Evolutionary conservation across 2,329 filamentous ascomycete genomes (phyloP).

Genomic region (Colletotrichum orchidophilum): DNA sequence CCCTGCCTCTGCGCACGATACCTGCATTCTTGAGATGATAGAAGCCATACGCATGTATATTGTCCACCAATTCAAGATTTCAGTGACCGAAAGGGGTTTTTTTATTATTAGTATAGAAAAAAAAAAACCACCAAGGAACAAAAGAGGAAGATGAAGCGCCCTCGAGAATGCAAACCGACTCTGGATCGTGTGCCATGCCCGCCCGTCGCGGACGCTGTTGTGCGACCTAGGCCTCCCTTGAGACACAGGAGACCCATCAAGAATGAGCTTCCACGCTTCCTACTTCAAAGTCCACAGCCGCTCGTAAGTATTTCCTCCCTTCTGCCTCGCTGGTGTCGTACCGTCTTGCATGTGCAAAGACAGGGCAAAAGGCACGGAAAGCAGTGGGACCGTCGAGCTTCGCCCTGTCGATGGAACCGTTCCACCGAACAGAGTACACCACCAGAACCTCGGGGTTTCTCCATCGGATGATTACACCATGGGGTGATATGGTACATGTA

Average conservation of each 20-base stretch:
- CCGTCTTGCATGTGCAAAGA: not conserved
- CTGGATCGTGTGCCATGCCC: not conserved
- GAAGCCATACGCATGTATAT: not conserved
- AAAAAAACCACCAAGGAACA: not conserved
- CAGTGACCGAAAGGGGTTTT: not conserved
- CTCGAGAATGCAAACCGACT: not conserved
- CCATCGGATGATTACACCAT: not conserved
- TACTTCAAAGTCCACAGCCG: too few relatives aligned
- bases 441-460: not conserved
- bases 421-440: constrained; percentile 3
- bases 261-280: too few relatives aligned
- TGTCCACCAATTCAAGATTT: not conserved
- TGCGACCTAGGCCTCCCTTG: not conserved
- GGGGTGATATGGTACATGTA: too few relatives aligned
- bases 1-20: too few relatives aligned
- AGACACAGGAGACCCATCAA: not conserved
- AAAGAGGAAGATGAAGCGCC: not conserved
- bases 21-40: not conserved
- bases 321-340: not conserved
- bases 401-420: not conserved
- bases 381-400: not conserved
- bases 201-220: not conserved
- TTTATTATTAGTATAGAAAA: too few relatives aligned
- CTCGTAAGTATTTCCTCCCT: too few relatives aligned
- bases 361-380: not conserved